Conservation (phyloP, 768 basidiomycete species). For the Trametes gibbosa region DNA sequence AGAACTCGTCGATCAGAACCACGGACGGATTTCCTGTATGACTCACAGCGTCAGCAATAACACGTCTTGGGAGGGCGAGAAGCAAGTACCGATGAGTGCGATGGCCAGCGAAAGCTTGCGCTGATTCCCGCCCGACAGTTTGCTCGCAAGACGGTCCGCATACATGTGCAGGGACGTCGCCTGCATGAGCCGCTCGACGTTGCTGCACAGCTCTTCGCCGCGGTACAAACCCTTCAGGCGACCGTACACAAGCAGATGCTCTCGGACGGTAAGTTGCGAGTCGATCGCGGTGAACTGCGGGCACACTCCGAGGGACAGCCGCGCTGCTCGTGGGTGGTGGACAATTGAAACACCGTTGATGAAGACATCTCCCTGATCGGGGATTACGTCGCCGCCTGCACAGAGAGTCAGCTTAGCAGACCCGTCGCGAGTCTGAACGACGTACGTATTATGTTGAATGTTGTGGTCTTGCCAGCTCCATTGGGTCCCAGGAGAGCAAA, state of each 20-base stretch:
- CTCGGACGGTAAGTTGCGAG: conserved; percentile 70
- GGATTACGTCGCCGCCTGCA: conserved; percentile 64
- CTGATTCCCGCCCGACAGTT: conserved; percentile 78
- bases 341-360: conserved; percentile 68
- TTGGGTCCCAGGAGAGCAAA: conserved; percentile 80
- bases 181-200: conserved; percentile 54
- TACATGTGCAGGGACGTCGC: conserved; percentile 60
- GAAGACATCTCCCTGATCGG: conserved; percentile 64
- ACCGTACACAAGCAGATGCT: conserved; percentile 72
- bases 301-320: conserved; percentile 74
- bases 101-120: conserved; percentile 75
- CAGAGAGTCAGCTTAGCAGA: background rate
- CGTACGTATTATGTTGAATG: conserved; percentile 77
- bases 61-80: background rate
- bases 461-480: conserved; percentile 82
- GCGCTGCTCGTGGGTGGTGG: conserved; percentile 58
- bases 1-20: conserved; percentile 80
- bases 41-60: background rate
- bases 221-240: conserved; percentile 63
- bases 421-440: conserved; percentile 4
- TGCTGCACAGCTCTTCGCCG: conserved; percentile 48
- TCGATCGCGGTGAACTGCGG: conserved; percentile 86
- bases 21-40: conserved; percentile 75
- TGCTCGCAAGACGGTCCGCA: conserved; percentile 69
- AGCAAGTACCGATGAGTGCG: conserved; percentile 57